Evolutionary conservation across 495 filamentous ascomycete genomes (phyloP).

Genomic region (Echria macrotheca): DNA sequence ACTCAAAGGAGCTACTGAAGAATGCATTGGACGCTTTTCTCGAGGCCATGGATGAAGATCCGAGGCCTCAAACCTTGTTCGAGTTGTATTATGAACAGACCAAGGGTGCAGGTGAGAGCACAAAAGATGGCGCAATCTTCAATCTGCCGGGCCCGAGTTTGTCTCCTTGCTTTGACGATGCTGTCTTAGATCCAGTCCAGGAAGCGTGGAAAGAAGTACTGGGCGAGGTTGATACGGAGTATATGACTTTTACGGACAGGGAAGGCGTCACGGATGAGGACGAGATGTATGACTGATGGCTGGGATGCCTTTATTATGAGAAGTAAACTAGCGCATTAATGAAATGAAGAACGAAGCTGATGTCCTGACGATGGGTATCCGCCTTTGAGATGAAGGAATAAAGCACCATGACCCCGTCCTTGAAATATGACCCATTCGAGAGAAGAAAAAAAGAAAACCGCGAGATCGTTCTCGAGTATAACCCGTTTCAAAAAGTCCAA

Average conservation of each 20-base stretch:
- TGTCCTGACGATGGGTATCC: background rate
- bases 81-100: slow-evolving; percentile 57
- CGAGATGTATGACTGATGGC: slow-evolving; percentile 31
- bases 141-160: slow-evolving; percentile 50
- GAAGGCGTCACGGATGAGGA: slow-evolving; percentile 45
- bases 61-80: slow-evolving; percentile 48
- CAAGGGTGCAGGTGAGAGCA: slow-evolving; percentile 19
- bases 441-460: too few relatives aligned
- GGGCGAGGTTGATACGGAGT: slow-evolving; percentile 46
- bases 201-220: slow-evolving; percentile 59
- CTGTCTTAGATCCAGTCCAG: slow-evolving; percentile 52
- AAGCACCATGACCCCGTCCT: too few relatives aligned
- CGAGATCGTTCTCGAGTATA: too few relatives aligned
- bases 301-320: too few relatives aligned
- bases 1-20: slow-evolving; percentile 41
- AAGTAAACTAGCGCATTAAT: too few relatives aligned
- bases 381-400: too few relatives aligned
- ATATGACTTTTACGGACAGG: slow-evolving; percentile 62
- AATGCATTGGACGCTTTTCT: slow-evolving; percentile 53
- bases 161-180: slow-evolving; percentile 67
- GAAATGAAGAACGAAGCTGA: too few relatives aligned
- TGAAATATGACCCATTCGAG: too few relatives aligned
- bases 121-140: slow-evolving; percentile 30
- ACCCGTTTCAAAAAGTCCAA: too few relatives aligned
- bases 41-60: slow-evolving; percentile 27